Conservation (phyloP, 129 eudicot genomes). For the Tagetes erecta region DNA sequence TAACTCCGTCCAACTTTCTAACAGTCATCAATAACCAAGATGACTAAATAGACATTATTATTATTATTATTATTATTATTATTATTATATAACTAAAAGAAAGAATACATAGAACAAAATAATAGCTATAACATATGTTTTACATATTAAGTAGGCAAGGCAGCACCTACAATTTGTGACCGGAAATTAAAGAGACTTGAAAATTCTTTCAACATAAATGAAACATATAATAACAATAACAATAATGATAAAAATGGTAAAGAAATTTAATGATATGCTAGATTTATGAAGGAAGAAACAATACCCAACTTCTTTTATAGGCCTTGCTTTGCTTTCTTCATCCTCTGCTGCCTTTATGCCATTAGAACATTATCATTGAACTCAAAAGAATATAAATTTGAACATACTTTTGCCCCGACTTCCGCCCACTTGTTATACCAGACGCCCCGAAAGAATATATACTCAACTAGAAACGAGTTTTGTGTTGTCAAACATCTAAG, state of each 20-base stretch:
- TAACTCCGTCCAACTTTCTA: no score
- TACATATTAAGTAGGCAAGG: slow-evolving; percentile 19
- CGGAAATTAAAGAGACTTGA: slow-evolving; percentile 22
- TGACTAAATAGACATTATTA: no score
- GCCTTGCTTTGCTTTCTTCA: slow-evolving; percentile 25
- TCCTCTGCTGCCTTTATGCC: slow-evolving; percentile 28
- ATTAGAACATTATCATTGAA: slow-evolving; percentile 28
- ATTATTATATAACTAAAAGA: neutral
- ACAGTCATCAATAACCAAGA: no score
- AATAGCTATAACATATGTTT: slow-evolving; percentile 30
- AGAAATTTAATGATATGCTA: slow-evolving; percentile 21
- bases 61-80: no score
- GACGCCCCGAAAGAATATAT: slow-evolving; percentile 55
- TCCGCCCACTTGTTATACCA: slow-evolving; percentile 27
- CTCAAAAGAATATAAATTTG: slow-evolving; percentile 48
- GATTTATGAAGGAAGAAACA: slow-evolving; percentile 24
- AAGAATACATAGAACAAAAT: slow-evolving; percentile 24
- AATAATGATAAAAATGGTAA: slow-evolving; percentile 26
- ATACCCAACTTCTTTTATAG: slow-evolving; percentile 21
- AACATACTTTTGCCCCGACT: slow-evolving; percentile 14
- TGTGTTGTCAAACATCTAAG: slow-evolving; percentile 27
- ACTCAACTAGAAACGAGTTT: slow-evolving; percentile 40
- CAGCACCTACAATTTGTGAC: slow-evolving; percentile 6
- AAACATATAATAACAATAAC: neutral
- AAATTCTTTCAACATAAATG: slow-evolving; percentile 28